phyloP scores from a whole-genome alignment of 75 land plant species.

The Pinus tabuliformis region DNA sequence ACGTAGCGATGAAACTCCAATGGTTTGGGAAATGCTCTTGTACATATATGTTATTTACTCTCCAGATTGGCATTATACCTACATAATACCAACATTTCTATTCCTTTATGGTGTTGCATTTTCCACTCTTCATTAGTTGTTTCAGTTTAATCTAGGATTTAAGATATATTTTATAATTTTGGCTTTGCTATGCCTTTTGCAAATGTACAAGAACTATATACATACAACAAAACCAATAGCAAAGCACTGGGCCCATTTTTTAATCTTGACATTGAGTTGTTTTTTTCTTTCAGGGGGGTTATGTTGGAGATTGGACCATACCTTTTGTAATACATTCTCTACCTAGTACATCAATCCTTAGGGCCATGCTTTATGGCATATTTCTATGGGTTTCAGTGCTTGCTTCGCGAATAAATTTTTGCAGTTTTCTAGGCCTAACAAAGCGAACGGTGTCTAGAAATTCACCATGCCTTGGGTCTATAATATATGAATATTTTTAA shows the following conservation, averaged over 20 bases:
- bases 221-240: slow-evolving; percentile 60
- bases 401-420: slow-evolving; percentile 78
- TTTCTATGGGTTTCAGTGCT: slow-evolving; percentile 77
- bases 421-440: slow-evolving; percentile 90
- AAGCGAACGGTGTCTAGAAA: slow-evolving; percentile 62
- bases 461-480: slow-evolving; percentile 44
- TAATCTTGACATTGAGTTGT: slow-evolving; percentile 42
- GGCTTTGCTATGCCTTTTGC: slow-evolving; percentile 79
- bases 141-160: slow-evolving; percentile 64
- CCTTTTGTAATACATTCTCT: slow-evolving; percentile 45
- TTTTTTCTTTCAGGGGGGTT: slow-evolving; percentile 51
- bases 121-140: slow-evolving; percentile 60
- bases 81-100: slow-evolving; percentile 86
- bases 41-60: no score
- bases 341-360: slow-evolving; percentile 66
- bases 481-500: slow-evolving; percentile 77
- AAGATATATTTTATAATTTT: slow-evolving; percentile 73
- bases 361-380: slow-evolving; percentile 91
- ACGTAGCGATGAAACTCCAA: no score
- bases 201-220: slow-evolving; percentile 89
- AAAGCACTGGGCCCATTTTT: slow-evolving; percentile 64
- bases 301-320: slow-evolving; percentile 69
- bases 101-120: slow-evolving; percentile 78
- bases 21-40: no score
- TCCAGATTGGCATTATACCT: no score